Base-by-base conservation (phyloP, 2,329 filamentous ascomycete genomes). In the Xylaria sp. region DNA sequence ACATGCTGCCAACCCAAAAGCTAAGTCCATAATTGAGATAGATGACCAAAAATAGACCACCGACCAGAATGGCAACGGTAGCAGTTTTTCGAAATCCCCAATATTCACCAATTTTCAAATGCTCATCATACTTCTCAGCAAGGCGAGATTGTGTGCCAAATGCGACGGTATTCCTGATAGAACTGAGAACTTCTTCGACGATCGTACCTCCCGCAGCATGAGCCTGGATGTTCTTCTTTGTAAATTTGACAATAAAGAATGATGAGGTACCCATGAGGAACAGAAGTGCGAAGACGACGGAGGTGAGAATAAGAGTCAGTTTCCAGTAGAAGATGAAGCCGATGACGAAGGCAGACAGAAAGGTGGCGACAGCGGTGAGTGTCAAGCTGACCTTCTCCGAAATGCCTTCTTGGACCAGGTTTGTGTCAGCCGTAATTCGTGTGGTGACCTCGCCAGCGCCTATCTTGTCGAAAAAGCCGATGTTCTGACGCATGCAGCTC, bases 391-490 rank as follows among this genome's bases (percentile, higher is more conserved):
- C 87, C 82, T 97, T 97, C 79, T 97, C 93, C 0, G 93, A 96
- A 51, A 99, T 93, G 63, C 94, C 95, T 72, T 97, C 94, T 78
- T 97, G 95, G 62, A 98, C 90, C 60, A 97, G 83, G 75, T 97
- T 97, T 50, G 93, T 97, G 78, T 98, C 95, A 11, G 94, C 91
- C 0, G 95, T 98, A 73, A 97, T 97, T 70, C 94, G 90, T 0
- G 94, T 97, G 0, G 94, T 97, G 67, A 98, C 92, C 80, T 97
- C 96, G 65, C 95, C 94, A 38, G 94, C 92, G 58, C 94, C 95
- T 15, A 97, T 86, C 75, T 96, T 96, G 79, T 98, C 96, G 79
- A 96, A 97, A 79, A 93, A 97, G 51, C 89, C 94, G 77, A 97
- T 95, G 77, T 97, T 97, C 77, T 97, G 94, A 67, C 89, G 88